phyloP scores from a whole-genome alignment of 2,329 filamentous ascomycete genomes.

The Stylonectria norvegica region DNA sequence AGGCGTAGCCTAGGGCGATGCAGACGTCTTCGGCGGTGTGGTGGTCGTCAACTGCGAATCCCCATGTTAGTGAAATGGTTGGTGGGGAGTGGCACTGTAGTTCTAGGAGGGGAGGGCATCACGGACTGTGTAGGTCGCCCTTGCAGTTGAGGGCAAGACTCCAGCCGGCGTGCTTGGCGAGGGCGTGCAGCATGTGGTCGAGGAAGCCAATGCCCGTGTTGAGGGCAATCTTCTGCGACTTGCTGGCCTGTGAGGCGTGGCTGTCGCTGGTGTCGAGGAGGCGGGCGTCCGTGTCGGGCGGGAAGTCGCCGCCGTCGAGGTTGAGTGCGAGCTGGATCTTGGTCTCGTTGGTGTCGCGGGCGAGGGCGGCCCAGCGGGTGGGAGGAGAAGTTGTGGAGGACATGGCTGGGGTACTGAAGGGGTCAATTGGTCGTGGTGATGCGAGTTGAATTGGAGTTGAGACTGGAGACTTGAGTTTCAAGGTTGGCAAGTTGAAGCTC shows the following conservation, averaged over 20 bases:
- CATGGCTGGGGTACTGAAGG: slow-evolving; percentile 16
- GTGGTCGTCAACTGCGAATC: slow-evolving; percentile 81
- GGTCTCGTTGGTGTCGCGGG: slow-evolving; percentile 95
- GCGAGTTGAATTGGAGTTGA: slow-evolving; percentile 2
- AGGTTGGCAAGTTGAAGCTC: slow-evolving; percentile 11
- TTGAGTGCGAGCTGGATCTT: slow-evolving; percentile 92
- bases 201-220: slow-evolving; percentile 96
- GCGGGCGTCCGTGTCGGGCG: slow-evolving; percentile 58
- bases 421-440: slow-evolving; percentile 12
- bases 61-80: slow-evolving; percentile 2
- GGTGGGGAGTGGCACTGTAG: too few relatives aligned
- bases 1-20: slow-evolving; percentile 83
- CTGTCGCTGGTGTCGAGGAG: slow-evolving; percentile 50
- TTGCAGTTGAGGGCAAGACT: slow-evolving; percentile 77
- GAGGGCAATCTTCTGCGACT: slow-evolving; percentile 80
- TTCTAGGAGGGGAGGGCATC: slow-evolving; percentile 1
- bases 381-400: slow-evolving; percentile 23
- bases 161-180: slow-evolving; percentile 96
- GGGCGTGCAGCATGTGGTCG: slow-evolving; percentile 97
- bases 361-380: slow-evolving; percentile 69
- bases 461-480: slow-evolving; percentile 3
- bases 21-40: slow-evolving; percentile 96
- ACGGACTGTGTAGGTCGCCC: slow-evolving; percentile 86
- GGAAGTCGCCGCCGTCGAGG: slow-evolving; percentile 82
- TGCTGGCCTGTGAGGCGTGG: slow-evolving; percentile 82